Evolutionary conservation across 352 stramenopile genomes (phyloP), one percentile per base, ranked within the genome.

Genomic region (Phytopythium delawarense): DNA sequence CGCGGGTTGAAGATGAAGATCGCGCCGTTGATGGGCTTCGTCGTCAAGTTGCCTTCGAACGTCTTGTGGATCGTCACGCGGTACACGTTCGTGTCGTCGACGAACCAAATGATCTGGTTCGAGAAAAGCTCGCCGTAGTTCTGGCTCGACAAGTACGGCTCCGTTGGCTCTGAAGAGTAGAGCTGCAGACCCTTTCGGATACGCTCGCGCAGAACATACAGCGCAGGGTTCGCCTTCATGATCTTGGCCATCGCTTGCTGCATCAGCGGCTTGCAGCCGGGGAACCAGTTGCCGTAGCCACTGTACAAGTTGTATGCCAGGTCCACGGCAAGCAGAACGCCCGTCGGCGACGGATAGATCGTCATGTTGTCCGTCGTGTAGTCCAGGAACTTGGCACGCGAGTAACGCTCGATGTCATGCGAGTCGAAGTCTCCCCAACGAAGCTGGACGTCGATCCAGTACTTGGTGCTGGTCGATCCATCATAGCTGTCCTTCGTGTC

Each of bases 291-390:
- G 42, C 98, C 98, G 72, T 99, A 99, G 15, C 97, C 98, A 66
- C 91, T 98, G 86, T 99, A 99, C 55, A 99, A 72, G 64, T 99
- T 99, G 84, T 99, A 99, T 28, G 97, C 98, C 37, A 99, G 81
- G 75, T 99, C 98, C 50, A 99, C 88, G 0, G 96, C 91, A 49
- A 99, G 69, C 28, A 99, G 76, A 37, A 98, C 97, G 62, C 98
- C 98, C 13, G 97, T 99, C 3, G 98, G 97, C 21, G 97, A 99
- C 59, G 98, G 97, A 73, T 99, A 99, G 51, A 99, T 99, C 62
- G 96, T 99, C 97, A 99, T 99, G 79, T 99, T 99, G 75, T 99
- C 98, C 44, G 97, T 99, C 16, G 98, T 99, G 85, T 99, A 99
- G 67, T 99, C 98, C 50, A 99, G 73, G 79, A 99, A 99, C 80